Evolutionary conservation across 2,329 filamentous ascomycete genomes (phyloP).

Genomic region (Thielaviopsis musarum): DNA sequence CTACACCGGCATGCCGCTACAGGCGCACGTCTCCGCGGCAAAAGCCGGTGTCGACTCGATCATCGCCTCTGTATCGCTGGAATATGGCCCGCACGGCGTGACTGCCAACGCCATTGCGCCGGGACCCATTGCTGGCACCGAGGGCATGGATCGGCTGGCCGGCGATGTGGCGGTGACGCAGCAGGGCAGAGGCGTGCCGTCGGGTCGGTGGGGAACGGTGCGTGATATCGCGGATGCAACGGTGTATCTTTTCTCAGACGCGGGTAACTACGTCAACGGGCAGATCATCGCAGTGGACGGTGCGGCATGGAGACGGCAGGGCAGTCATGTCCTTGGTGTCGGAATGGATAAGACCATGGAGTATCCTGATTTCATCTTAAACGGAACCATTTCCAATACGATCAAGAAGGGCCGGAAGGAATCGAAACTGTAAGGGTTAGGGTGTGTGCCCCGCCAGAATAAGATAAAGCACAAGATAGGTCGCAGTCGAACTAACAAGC

Average conservation of each 20-base stretch:
- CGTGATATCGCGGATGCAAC: constrained; percentile 89
- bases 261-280: constrained; percentile 74
- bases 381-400: constrained; percentile 20
- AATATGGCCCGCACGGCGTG: constrained; percentile 76
- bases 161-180: constrained; percentile 17
- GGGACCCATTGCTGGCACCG: constrained; percentile 71
- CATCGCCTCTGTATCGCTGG: constrained; percentile 61
- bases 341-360: constrained; percentile 30
- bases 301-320: constrained; percentile 37
- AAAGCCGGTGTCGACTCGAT: constrained; percentile 86
- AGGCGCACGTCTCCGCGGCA: constrained; percentile 78
- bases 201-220: constrained; percentile 60
- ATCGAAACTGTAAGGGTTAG: constrained; percentile 21
- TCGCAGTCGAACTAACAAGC: no score
- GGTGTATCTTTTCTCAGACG: constrained; percentile 72
- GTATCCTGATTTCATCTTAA: constrained; percentile 34
- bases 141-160: constrained; percentile 53
- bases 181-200: constrained; percentile 36
- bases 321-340: constrained; percentile 22
- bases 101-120: constrained; percentile 81
- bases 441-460: not conserved
- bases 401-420: constrained; percentile 21
- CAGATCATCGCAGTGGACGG: constrained; percentile 62
- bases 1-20: constrained; percentile 70
- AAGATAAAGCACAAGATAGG: no score